Percentiles rank a stretch among this genome's conserved stretches.
Evolutionary conservation across 2,329 filamentous ascomycete genomes (phyloP).

Genomic region (Bimuria novae-zelandiae): DNA sequence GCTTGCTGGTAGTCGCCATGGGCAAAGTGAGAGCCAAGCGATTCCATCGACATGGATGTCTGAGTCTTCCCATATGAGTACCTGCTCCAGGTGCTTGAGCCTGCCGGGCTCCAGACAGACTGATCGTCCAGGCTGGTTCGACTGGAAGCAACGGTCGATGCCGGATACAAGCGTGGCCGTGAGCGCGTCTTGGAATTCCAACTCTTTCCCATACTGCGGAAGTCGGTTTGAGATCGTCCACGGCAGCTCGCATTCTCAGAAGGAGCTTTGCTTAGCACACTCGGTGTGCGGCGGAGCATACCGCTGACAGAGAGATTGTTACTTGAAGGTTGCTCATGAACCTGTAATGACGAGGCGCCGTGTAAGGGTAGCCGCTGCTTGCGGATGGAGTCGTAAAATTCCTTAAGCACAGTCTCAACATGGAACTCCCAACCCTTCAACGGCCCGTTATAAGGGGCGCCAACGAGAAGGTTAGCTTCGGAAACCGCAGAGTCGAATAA

Average conservation of each 20-base stretch:
- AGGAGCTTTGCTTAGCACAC: conserved; percentile 88
- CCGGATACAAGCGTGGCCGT: conserved; percentile 73
- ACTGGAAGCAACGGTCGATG: conserved; percentile 84
- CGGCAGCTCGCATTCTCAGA: conserved; percentile 79
- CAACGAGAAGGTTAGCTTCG: conserved; percentile 78
- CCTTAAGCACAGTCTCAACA: conserved; percentile 87
- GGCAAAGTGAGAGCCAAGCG: conserved; percentile 76
- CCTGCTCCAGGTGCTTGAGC: conserved; percentile 94
- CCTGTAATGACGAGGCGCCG: conserved; percentile 62
- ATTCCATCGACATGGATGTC: conserved; percentile 90
- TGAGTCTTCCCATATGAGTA: conserved; percentile 90
- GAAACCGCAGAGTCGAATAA: conserved; percentile 42
- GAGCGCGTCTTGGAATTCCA: conserved; percentile 89
- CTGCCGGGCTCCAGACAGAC: conserved; percentile 88
- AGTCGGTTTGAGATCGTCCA: conserved; percentile 69
- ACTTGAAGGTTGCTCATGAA: conserved; percentile 52
- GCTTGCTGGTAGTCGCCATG: conserved; percentile 89
- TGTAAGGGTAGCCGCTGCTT: conserved; percentile 86
- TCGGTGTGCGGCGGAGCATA: conserved; percentile 83
- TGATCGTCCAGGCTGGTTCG: conserved; percentile 92
- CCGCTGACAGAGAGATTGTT: conserved; percentile 71
- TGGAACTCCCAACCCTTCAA: conserved; percentile 85
- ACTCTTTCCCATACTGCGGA: conserved; percentile 65
- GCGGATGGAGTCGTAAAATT: conserved; percentile 88
- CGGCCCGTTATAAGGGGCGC: conserved; percentile 72